Conservation (phyloP, 2,329 filamentous ascomycete genomes). For the Stagonosporopsis tanaceti region DNA sequence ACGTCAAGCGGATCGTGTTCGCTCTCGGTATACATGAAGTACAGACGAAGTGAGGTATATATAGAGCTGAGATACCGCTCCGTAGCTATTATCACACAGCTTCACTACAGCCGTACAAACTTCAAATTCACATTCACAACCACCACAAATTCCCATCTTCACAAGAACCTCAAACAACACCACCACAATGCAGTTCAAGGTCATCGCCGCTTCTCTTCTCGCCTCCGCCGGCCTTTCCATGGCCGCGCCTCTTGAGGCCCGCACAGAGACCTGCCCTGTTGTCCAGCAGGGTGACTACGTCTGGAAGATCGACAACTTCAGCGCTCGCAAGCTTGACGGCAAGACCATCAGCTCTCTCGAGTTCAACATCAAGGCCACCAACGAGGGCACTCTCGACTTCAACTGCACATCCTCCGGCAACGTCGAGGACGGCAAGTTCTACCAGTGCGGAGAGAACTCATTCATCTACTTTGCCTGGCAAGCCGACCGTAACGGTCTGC, state of each 20-base stretch:
- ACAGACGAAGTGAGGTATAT: neutral
- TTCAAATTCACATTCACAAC: neutral
- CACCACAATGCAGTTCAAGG: slow-evolving; percentile 31
- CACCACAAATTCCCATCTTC: neutral
- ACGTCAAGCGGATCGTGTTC: slow-evolving; percentile 13
- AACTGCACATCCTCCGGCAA: slow-evolving; percentile 14
- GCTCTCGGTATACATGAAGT: neutral
- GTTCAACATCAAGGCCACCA: slow-evolving; percentile 31
- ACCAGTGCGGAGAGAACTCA: slow-evolving; percentile 24
- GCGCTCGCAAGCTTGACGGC: slow-evolving; percentile 30
- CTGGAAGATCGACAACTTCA: slow-evolving; percentile 32
- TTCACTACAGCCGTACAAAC: slow-evolving; percentile 10
- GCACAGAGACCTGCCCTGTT: slow-evolving; percentile 12
- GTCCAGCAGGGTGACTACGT: slow-evolving; percentile 26
- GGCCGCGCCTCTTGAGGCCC: slow-evolving; percentile 23
- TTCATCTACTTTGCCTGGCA: slow-evolving; percentile 26
- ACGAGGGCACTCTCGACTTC: slow-evolving; percentile 21
- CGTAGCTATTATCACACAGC: slow-evolving; percentile 11
- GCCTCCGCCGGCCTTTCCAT: slow-evolving; percentile 21
- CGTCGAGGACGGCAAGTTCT: slow-evolving; percentile 23
- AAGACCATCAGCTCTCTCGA: slow-evolving; percentile 23
- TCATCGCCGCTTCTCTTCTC: slow-evolving; percentile 26
- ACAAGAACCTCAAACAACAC: slow-evolving; percentile 7
- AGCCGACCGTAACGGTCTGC: slow-evolving; percentile 21
- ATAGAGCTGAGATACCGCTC: neutral